These are phyloP conservation scores for Thuidium tamariscinum DNA, from an alignment of 225 moss, liverwort and hornwort genomes.

Conservation along the genomic window DNA sequence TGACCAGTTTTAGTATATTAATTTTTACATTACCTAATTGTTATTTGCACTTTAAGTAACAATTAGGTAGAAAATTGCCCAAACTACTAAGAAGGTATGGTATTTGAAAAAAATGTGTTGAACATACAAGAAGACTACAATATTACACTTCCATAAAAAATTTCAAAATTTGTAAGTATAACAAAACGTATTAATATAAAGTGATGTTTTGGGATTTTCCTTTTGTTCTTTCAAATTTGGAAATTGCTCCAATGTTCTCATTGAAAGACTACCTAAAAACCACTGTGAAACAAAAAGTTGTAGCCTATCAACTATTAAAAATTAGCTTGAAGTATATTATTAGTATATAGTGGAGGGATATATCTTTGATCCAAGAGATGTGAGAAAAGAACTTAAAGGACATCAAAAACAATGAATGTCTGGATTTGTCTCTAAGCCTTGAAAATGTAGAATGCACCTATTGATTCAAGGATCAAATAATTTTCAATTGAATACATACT, in stretches of 20 bases:
- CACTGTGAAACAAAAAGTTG: neutral
- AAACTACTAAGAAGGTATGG: too few relatives aligned
- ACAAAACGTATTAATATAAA: neutral
- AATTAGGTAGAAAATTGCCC: too few relatives aligned
- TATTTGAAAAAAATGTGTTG: neutral
- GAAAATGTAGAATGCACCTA: too few relatives aligned
- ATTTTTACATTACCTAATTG: too few relatives aligned
- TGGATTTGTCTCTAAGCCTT: too few relatives aligned
- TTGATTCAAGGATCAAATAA: too few relatives aligned
- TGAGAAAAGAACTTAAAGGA: accelerated
- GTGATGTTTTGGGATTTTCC: too few relatives aligned
- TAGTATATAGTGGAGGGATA: neutral
- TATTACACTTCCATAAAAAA: neutral
- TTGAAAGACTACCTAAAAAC: neutral
- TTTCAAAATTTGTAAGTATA: neutral
- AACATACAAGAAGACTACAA: neutral
- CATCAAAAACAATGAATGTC: accelerated
- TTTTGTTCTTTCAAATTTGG: accelerated
- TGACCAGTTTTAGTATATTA: too few relatives aligned
- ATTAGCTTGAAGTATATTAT: neutral
- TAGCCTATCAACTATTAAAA: accelerated
- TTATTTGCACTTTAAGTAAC: too few relatives aligned
- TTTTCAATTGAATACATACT: too few relatives aligned
- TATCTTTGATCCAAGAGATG: neutral
- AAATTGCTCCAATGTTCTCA: accelerated